phyloP scores from a whole-genome alignment of 2,329 filamentous ascomycete genomes.

The Trichoderma atrobrunneum region DNA sequence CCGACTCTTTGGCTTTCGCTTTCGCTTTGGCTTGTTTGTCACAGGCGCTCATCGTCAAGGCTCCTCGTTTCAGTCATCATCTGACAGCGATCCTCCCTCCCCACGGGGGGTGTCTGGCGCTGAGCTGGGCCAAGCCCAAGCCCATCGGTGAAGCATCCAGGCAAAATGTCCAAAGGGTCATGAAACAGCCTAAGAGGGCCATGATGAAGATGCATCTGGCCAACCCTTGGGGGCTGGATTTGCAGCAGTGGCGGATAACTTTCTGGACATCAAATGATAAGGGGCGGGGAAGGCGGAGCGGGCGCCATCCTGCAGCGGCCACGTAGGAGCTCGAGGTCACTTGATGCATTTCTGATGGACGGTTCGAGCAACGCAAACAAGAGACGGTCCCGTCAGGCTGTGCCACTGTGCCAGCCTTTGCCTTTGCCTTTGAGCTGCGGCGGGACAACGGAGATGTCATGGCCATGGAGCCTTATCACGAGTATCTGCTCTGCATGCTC shows the following conservation, averaged over 20 bases:
- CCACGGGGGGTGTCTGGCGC: neutral
- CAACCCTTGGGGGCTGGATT: slow-evolving; percentile 14
- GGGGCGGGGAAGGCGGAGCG: slow-evolving; percentile 17
- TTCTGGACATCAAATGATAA: neutral
- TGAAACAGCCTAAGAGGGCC: slow-evolving; percentile 14
- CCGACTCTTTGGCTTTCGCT: neutral
- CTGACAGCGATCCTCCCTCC: slow-evolving; percentile 7
- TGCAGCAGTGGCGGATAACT: neutral
- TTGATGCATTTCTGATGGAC: slow-evolving; percentile 12
- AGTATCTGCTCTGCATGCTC: neutral
- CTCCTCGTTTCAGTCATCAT: slow-evolving; percentile 3
- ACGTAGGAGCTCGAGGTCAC: slow-evolving; percentile 22
- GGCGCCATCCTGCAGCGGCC: slow-evolving; percentile 21
- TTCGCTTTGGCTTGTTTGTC: neutral
- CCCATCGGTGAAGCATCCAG: slow-evolving; percentile 12
- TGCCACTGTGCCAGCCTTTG: neutral
- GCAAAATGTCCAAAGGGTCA: neutral
- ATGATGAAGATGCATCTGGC: neutral
- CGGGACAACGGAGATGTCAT: neutral
- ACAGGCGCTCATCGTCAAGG: neutral
- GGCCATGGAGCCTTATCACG: neutral
- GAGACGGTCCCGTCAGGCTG: neutral
- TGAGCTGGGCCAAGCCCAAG: neutral
- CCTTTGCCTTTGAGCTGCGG: neutral
- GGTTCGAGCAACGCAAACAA: slow-evolving; percentile 8